Percentiles rank a stretch among this genome's conserved stretches.
Conservation (phyloP, 441 rosid species). For the Populus hybrid region DNA sequence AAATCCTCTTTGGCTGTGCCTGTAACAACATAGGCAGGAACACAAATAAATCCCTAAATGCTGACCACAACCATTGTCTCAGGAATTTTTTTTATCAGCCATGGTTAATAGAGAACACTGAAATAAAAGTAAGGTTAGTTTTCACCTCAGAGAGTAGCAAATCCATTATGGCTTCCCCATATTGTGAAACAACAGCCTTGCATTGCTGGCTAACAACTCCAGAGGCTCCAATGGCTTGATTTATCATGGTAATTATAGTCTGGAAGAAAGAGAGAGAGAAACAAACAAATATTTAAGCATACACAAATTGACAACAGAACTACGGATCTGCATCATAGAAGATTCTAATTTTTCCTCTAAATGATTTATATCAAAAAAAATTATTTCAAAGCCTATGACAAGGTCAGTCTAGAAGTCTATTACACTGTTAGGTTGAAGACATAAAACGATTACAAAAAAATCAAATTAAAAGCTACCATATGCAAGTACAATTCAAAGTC, state of each 20-base stretch:
- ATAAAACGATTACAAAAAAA: not conserved
- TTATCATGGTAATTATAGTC: slow-evolving; percentile 63
- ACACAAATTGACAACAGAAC: not conserved
- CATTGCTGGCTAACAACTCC: slow-evolving; percentile 78
- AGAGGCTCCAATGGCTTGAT: slow-evolving; percentile 81
- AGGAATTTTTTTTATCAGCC: not conserved
- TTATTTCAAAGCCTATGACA: not conserved
- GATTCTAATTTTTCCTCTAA: not conserved
- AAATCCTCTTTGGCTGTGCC: slow-evolving; percentile 58
- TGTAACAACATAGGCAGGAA: slow-evolving; percentile 20
- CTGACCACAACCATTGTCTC: not conserved
- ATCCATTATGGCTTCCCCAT: slow-evolving; percentile 58
- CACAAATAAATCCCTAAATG: not conserved
- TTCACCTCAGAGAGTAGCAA: slow-evolving; percentile 61
- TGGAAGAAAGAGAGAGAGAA: slow-evolving; percentile 22
- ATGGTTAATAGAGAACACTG: not conserved
- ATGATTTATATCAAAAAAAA: not conserved
- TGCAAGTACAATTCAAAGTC: not conserved
- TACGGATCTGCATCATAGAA: not conserved
- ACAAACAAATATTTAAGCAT: not conserved
- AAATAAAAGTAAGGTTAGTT: not conserved
- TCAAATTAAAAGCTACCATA: not conserved
- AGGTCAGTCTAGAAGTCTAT: not conserved
- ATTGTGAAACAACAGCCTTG: slow-evolving; percentile 60
- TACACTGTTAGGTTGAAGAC: not conserved